Conservation (phyloP, 805 yeast species). For the Metschnikowia gruessii region DNA sequence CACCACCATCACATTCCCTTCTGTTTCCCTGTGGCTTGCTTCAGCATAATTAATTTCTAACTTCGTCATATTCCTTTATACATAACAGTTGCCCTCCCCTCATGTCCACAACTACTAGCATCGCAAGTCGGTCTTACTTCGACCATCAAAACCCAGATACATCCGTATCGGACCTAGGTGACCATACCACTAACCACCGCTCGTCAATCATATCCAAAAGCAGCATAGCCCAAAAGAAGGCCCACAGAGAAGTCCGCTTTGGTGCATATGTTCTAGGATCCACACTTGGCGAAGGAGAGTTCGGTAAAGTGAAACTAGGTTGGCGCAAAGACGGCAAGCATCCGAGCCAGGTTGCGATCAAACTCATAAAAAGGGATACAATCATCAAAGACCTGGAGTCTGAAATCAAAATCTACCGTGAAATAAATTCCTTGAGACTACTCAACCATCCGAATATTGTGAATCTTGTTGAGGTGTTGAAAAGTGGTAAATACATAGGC, state of each 20-base stretch:
- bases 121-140: slow-evolving; percentile 9
- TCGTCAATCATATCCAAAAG: slow-evolving; percentile 6
- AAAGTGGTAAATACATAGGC: slow-evolving; percentile 92
- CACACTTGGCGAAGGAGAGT: slow-evolving; percentile 96
- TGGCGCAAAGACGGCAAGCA: slow-evolving; percentile 85
- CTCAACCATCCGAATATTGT: slow-evolving; percentile 93
- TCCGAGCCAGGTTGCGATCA: slow-evolving; percentile 88
- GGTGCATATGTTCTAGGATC: slow-evolving; percentile 90
- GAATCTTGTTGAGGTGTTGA: slow-evolving; percentile 85
- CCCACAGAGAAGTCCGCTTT: slow-evolving; percentile 69
- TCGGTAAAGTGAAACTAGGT: slow-evolving; percentile 95
- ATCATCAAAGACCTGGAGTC: slow-evolving; percentile 83
- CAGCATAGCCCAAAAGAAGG: neutral
- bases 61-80: neutral
- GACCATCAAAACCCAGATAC: slow-evolving; percentile 9
- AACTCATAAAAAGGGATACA: slow-evolving; percentile 82
- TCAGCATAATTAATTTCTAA: neutral
- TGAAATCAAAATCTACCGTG: slow-evolving; percentile 87
- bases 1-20: neutral
- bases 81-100: neutral
- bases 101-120: slow-evolving; percentile 11
- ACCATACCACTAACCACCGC: slow-evolving; percentile 3
- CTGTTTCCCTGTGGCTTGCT: neutral
- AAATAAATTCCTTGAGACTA: slow-evolving; percentile 83
- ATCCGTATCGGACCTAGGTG: slow-evolving; percentile 9